phyloP scores from a whole-genome alignment of 2,329 filamentous ascomycete species.

The Ophiostoma pallidulum region DNA sequence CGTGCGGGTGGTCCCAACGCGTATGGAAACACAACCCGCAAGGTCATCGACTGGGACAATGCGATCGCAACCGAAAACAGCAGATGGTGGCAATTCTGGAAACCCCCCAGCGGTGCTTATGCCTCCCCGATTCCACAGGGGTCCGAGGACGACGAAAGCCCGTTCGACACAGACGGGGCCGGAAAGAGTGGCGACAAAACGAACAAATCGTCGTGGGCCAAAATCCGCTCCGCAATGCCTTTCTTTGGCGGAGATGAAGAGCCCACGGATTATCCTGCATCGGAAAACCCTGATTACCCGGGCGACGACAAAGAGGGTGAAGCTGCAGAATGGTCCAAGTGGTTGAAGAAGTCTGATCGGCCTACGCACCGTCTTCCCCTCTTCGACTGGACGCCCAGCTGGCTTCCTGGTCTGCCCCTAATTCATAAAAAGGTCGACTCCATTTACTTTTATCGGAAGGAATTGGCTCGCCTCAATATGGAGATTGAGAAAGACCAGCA shows the following conservation, averaged over 20 bases:
- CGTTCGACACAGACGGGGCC: conserved; percentile 18
- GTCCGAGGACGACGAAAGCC: conserved; percentile 34
- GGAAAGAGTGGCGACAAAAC: conserved; percentile 24
- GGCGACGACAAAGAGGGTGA: conserved; percentile 51
- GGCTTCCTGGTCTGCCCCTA: conserved; percentile 70
- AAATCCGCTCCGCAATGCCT: conserved; percentile 39
- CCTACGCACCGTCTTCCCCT: conserved; percentile 71
- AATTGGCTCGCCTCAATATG: conserved; percentile 77
- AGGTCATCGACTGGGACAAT: conserved; percentile 37
- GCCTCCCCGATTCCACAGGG: conserved; percentile 52
- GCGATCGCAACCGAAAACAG: conserved; percentile 37
- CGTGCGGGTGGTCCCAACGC: neutral
- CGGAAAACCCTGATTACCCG: conserved; percentile 53
- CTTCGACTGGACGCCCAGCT: conserved; percentile 45
- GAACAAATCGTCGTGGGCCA: conserved; percentile 41
- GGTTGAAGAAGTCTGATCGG: conserved; percentile 70
- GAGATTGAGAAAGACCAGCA: conserved; percentile 89
- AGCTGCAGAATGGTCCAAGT: conserved; percentile 69
- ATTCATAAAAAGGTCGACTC: conserved; percentile 88
- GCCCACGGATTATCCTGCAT: conserved; percentile 48
- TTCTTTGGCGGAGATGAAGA: conserved; percentile 37
- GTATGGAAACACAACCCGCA: conserved; percentile 44
- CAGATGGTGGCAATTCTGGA: conserved; percentile 57
- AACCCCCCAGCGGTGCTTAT: conserved; percentile 51
- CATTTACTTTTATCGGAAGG: conserved; percentile 81